These are phyloP conservation scores for Phytophthora palmivora DNA, from an alignment of 352 stramenopile genomes.

Conservation along the genomic window DNA sequence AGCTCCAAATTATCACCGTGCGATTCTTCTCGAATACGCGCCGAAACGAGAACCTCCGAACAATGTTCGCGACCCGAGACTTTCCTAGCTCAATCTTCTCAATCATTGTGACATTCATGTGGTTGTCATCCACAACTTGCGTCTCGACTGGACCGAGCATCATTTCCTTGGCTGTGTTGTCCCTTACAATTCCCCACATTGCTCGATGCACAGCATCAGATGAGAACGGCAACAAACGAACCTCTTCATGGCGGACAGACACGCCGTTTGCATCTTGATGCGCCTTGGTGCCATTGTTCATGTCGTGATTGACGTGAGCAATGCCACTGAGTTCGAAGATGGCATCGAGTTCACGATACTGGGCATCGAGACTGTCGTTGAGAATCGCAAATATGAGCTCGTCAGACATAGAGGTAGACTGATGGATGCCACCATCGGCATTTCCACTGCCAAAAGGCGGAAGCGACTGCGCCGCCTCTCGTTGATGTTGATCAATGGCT, in stretches of 20 bases:
- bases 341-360: conserved; percentile 31
- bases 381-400: conserved; percentile 35
- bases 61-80: conserved; percentile 25
- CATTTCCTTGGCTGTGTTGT: conserved; percentile 35
- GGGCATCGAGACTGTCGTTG: conserved; percentile 27
- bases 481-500: conserved; percentile 43
- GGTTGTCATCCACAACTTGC: conserved; percentile 36
- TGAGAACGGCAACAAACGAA: conserved; percentile 42
- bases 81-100: conserved; percentile 35
- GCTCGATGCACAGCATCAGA: conserved; percentile 32
- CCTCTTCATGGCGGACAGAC: conserved; percentile 29
- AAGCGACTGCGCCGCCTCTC: conserved; percentile 31
- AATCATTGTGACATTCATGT: conserved; percentile 41
- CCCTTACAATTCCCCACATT: conserved; percentile 37
- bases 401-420: conserved; percentile 14
- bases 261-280: conserved; percentile 25
- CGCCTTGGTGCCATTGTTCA: conserved; percentile 33
- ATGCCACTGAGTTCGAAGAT: conserved; percentile 30
- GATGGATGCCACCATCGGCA: not conserved
- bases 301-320: conserved; percentile 27
- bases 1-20: conserved; percentile 36
- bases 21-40: conserved; percentile 35
- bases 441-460: not conserved
- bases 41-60: conserved; percentile 32
- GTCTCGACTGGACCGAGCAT: conserved; percentile 32